A percentile compares a stretch with the other conserved stretches of the same genome.
Conservation (phyloP, 2,329 filamentous ascomycete species). For the Hymenoscyphus occultus region DNA sequence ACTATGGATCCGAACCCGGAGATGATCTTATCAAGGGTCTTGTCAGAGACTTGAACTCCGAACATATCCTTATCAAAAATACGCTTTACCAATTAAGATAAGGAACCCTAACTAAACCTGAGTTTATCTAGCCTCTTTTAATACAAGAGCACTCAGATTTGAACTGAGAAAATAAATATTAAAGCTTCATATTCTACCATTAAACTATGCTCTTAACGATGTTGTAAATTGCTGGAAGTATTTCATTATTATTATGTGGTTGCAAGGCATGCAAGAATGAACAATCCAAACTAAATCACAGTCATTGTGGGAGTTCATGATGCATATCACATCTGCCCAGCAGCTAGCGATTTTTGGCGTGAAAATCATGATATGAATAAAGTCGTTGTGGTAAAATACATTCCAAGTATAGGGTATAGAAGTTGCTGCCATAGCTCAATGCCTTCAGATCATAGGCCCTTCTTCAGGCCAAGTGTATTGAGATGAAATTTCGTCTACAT, state of each 20-base stretch:
- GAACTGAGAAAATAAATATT: slow-evolving; percentile 13
- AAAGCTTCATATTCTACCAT: slow-evolving; percentile 13
- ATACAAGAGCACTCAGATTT: slow-evolving; percentile 14
- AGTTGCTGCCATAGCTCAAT: background rate
- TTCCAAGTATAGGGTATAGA: background rate
- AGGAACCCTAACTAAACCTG: slow-evolving; percentile 1
- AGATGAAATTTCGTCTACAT: background rate
- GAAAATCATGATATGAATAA: background rate
- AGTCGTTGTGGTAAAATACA: background rate
- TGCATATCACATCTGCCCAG: background rate
- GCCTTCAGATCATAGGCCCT: background rate
- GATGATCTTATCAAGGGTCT: background rate
- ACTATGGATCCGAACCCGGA: background rate
- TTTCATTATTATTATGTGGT: background rate
- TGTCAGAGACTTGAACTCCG: background rate
- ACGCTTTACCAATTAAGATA: slow-evolving; percentile 1
- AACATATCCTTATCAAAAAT: slow-evolving; percentile 2
- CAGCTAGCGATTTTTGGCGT: background rate
- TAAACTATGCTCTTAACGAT: slow-evolving; percentile 11
- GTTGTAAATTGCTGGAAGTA: background rate
- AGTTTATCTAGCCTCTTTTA: too few species aligned
- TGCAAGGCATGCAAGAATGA: background rate
- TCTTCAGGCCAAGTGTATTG: background rate
- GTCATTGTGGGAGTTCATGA: background rate
- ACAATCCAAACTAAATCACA: background rate